phyloP scores from a whole-genome alignment of 1,284 basidiomycete species.

The Termitomyces sp. region DNA sequence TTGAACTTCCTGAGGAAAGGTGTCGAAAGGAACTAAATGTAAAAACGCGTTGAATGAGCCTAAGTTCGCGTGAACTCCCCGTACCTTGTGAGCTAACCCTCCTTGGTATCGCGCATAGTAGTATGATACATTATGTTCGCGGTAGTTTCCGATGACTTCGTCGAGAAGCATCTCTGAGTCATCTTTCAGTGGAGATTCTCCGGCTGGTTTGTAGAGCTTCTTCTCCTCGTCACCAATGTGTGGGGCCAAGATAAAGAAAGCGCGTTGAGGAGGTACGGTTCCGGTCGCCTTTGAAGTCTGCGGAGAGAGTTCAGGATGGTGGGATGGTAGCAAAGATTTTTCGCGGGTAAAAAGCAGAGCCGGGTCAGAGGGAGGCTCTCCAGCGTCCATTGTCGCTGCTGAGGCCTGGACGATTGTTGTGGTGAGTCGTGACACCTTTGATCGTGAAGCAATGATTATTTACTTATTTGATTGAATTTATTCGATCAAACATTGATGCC shows the following conservation, averaged over 20 bases:
- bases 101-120: conserved; percentile 57
- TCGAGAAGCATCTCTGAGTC: conserved; percentile 34
- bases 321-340: not conserved
- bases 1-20: conserved; percentile 35
- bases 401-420: not conserved
- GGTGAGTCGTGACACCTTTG: not conserved
- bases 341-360: conserved; percentile 12
- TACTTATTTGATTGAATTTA: not conserved
- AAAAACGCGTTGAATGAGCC: conserved; percentile 20
- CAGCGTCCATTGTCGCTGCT: not conserved
- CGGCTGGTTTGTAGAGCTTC: conserved; percentile 33
- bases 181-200: conserved; percentile 28
- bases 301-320: conserved; percentile 5
- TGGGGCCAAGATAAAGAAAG: conserved; percentile 30
- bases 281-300: conserved; percentile 2
- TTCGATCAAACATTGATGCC: not conserved
- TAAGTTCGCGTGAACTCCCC: conserved; percentile 17
- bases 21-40: conserved; percentile 35
- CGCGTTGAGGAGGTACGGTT: conserved; percentile 3
- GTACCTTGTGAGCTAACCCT: conserved; percentile 59
- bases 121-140: conserved; percentile 33
- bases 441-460: not conserved
- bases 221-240: conserved; percentile 33
- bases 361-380: conserved; percentile 8
- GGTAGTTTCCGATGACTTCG: conserved; percentile 56